Base-by-base conservation (phyloP, 2,329 filamentous ascomycete species). In the Penicillium sp. region DNA sequence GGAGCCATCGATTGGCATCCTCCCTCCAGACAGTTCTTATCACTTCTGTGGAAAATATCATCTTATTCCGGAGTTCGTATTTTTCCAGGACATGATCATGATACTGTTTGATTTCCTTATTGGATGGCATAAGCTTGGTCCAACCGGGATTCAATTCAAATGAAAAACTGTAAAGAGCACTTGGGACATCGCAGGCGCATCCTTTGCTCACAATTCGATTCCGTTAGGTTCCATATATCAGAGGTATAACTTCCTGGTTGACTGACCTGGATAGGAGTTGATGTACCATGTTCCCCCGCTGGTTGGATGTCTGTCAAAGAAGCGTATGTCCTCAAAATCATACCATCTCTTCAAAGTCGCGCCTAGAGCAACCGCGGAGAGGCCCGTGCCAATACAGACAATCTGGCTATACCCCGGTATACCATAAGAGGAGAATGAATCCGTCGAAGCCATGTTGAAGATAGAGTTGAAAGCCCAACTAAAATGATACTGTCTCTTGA, bases 271-370 rank as follows among this genome's bases (percentile, higher is more conserved):
- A 67, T 88, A 87, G 24, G 76, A 72, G 65, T 86, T 87, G 52
- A 79, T 77, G 65, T 77, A 77, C 85, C 85, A 87, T 2, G 84
- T 86, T 11, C 84, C 85, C 20, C 84, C 84, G 20, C 83, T 72
- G 2, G 75, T 75, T 7, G 73, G 64, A 59, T 83, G 73, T 23
- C 80, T 73, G 40, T 87, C 85, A 59, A 86, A 86, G 65, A 87
- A 77, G 11, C 71, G 72, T 60, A 87, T 78, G 58, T 85, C 81
- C 47, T 79, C 77, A 45, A 84, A 80, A 23, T 74, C 75, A 48
- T 86, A 79, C 74, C 81, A 79, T 30, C 81, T 71, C 62, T 83
- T 79, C 45, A 87, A 66, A 14, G 80, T 80, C 12, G 81, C 83
- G 4, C 79, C 84, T 52, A 86, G 77, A 0, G 80, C 82, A 42